Evolutionary conservation across 2,329 filamentous ascomycete genomes (phyloP), one percentile per base, ranked within the genome.

Genomic region (Pyricularia sp.): DNA sequence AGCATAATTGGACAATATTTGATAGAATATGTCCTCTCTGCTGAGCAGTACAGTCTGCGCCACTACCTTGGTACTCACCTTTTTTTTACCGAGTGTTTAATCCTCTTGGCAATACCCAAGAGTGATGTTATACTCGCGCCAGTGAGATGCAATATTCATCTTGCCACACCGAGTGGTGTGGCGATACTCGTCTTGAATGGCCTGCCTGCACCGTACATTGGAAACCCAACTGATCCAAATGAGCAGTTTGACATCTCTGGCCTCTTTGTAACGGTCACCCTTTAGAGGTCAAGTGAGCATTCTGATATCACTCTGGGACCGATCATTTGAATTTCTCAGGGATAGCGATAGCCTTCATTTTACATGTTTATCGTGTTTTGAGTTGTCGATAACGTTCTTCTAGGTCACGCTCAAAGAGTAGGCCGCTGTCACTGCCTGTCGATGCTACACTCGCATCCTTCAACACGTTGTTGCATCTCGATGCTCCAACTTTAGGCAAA

Each of bases 401-500:
- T 36, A 14, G 33, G 33, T 36, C 33, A 36, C 33, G 33, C 33
- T 14, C 33, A 12, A 36, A 33, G 31, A 33, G 33, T 12, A 36
- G 33, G 11, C 33, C 3, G 11, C 6, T 12, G 6, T 14, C 11
- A 14, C 33, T 14, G 33, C 12, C 33, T 36, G 12, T 14, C 2
- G 12, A 2, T 36, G 33, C 33, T 36, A 12, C 12, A 36, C 11
- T 36, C 11, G n/a, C 26, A 33, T 31, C 66, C 26, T 30, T 30
- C 14, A 6, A 20, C 63, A 28, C 25, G 14, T 31, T 9, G 11
- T 36, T 23, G 20, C 64, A 14, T 33, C 28, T 25, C n/a, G 14
- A 50, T 31, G 30, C 14, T 11, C 33, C 65, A 25, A 61, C 30
- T 67, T 67, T 67, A 68, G 68, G 68, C 68, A 68, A 68, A 65